These are phyloP conservation scores for Gaultheria prostrata DNA, from an alignment of 148 eudicot genomes.

Conservation along the genomic window DNA sequence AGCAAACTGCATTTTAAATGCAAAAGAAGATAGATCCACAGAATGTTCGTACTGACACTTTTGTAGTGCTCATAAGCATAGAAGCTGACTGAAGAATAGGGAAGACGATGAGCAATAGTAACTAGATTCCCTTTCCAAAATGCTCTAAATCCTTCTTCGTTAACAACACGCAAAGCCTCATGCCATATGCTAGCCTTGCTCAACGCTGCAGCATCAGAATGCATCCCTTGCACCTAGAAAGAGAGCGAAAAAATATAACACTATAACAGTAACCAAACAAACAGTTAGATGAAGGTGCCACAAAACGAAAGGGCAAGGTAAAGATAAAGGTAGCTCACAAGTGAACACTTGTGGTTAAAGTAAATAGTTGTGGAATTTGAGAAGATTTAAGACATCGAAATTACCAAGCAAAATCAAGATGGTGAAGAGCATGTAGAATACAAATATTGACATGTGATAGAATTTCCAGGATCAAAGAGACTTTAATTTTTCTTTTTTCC, in stretches of 20 bases:
- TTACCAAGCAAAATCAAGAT: not conserved
- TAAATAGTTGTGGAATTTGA: not conserved
- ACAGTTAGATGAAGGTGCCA: not conserved
- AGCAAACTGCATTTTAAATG: not conserved
- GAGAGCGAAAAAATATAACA: not conserved
- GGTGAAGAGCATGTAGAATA: not conserved
- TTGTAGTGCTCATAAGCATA: conserved; percentile 77
- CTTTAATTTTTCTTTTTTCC: not conserved
- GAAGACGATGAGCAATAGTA: conserved; percentile 83
- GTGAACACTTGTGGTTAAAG: not conserved
- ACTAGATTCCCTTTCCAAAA: conserved; percentile 95
- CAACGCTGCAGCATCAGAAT: conserved; percentile 62
- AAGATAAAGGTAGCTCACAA: not conserved
- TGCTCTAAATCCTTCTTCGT: conserved; percentile 82
- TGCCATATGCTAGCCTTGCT: conserved; percentile 63
- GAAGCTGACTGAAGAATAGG: conserved; percentile 79
- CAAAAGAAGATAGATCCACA: not conserved
- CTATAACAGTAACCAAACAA: not conserved
- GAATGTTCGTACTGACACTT: conserved; percentile 48
- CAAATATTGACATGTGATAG: not conserved
- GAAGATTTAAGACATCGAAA: not conserved
- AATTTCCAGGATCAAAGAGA: not conserved
- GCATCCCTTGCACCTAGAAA: conserved; percentile 84
- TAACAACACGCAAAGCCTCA: conserved; percentile 66
- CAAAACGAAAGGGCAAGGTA: not conserved